A percentile compares a stretch with the other conserved stretches of the same genome.
These are phyloP conservation scores for Pochonia chlamydosporia DNA, from an alignment of 2,329 filamentous ascomycete genomes.

Conservation along the genomic window DNA sequence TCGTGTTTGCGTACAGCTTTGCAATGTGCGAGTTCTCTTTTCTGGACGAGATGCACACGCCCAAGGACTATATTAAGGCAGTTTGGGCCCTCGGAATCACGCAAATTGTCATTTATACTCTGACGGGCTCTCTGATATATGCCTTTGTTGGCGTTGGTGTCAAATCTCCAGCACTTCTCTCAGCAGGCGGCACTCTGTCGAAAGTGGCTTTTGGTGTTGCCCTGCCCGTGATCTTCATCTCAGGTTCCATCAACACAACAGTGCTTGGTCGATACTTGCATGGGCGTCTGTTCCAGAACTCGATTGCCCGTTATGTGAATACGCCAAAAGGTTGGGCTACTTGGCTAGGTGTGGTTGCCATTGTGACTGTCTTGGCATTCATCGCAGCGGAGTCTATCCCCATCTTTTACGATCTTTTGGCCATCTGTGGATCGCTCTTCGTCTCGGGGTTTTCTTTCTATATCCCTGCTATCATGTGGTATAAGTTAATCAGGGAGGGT, in stretches of 20 bases:
- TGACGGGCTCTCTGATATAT: slow-evolving; percentile 64
- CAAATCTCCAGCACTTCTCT: slow-evolving; percentile 61
- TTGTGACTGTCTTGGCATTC: slow-evolving; percentile 58
- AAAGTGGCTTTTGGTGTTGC: slow-evolving; percentile 67
- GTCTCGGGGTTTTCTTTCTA: slow-evolving; percentile 35
- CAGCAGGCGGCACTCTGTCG: slow-evolving; percentile 50
- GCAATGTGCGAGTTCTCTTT: slow-evolving; percentile 47
- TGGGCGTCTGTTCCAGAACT: slow-evolving; percentile 37
- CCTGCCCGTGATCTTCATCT: slow-evolving; percentile 67
- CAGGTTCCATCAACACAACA: slow-evolving; percentile 62
- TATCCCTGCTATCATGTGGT: slow-evolving; percentile 34
- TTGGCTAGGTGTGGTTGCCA: slow-evolving; percentile 54
- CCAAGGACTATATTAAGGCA: slow-evolving; percentile 42
- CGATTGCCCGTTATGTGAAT: slow-evolving; percentile 40
- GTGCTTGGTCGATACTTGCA: slow-evolving; percentile 41
- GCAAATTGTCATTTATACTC: slow-evolving; percentile 60
- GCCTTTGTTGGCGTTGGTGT: slow-evolving; percentile 60
- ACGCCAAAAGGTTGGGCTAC: slow-evolving; percentile 40
- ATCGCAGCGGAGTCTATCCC: slow-evolving; percentile 67
- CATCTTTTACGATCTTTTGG: slow-evolving; percentile 61
- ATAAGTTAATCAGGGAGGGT: slow-evolving; percentile 28
- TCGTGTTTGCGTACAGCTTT: slow-evolving; percentile 63
- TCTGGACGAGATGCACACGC: slow-evolving; percentile 49
- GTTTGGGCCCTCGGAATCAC: slow-evolving; percentile 56
- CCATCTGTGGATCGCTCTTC: slow-evolving; percentile 42